These are phyloP conservation scores for Xylariaceae sp. DNA, from an alignment of 2,329 filamentous ascomycete species.

Conservation along the genomic window DNA sequence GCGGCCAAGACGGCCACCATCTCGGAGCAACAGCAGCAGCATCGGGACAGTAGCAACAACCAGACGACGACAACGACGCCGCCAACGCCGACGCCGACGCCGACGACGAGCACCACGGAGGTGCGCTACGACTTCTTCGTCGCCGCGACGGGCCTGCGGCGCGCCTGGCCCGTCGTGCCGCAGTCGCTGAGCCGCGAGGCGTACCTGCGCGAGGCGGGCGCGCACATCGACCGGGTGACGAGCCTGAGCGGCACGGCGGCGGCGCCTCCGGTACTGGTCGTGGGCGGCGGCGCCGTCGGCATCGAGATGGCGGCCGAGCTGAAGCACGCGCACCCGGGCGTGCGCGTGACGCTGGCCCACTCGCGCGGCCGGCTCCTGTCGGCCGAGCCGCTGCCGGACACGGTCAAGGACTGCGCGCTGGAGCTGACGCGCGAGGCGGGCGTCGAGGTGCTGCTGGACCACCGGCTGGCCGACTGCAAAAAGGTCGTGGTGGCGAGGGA, in stretches of 20 bases:
- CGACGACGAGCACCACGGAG: constrained; percentile 32
- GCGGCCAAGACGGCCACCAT: constrained; percentile 52
- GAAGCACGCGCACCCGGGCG: constrained; percentile 56
- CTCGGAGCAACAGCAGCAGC: constrained; percentile 32
- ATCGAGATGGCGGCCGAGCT: constrained; percentile 77
- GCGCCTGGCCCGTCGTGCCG: constrained; percentile 67
- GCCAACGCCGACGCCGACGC: too few species aligned
- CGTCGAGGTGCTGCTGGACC: constrained; percentile 57
- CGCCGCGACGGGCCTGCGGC: constrained; percentile 60
- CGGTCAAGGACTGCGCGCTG: constrained; percentile 56
- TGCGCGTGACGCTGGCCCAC: constrained; percentile 67
- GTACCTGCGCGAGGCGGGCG: constrained; percentile 54
- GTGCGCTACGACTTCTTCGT: constrained; percentile 68
- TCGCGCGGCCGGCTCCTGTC: constrained; percentile 64
- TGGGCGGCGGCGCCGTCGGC: constrained; percentile 74
- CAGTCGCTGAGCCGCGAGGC: constrained; percentile 53
- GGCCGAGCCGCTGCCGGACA: constrained; percentile 62
- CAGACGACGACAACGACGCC: constrained; percentile 32
- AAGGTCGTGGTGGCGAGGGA: constrained; percentile 38
- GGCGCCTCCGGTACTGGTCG: constrained; percentile 62
- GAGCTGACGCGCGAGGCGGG: constrained; percentile 52
- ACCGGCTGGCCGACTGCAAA: constrained; percentile 45
- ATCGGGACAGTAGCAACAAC: not conserved
- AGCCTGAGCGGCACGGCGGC: constrained; percentile 40
- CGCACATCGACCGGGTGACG: constrained; percentile 49